Evolutionary conservation across 805 yeast species (phyloP).

Genomic region (Kockiozyma suomiensis): DNA sequence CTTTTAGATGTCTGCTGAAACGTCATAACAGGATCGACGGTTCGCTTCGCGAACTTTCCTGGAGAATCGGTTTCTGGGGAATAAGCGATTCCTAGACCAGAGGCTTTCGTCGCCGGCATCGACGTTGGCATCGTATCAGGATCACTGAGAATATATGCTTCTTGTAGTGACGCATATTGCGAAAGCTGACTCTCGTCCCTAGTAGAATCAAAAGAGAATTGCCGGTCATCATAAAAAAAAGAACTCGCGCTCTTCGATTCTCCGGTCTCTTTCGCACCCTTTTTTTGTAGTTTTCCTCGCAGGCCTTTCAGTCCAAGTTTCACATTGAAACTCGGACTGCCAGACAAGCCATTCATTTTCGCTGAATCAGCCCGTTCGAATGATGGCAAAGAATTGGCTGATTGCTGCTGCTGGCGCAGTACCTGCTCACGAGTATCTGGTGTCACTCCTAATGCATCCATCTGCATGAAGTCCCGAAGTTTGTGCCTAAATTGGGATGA

Average conservation of each 20-base stretch:
- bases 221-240: neutral
- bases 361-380: neutral
- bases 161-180: neutral
- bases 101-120: neutral
- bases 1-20: neutral
- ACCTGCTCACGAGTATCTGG: conserved; percentile 15
- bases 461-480: conserved; percentile 25
- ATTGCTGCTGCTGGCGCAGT: neutral
- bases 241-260: neutral
- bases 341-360: neutral
- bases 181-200: neutral
- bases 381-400: neutral
- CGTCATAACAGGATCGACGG: neutral
- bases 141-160: neutral
- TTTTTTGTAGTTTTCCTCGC: neutral
- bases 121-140: neutral
- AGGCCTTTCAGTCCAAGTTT: conserved; percentile 11
- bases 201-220: neutral
- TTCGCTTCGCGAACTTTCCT: neutral
- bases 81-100: neutral
- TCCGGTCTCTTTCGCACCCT: neutral
- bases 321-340: neutral
- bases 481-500: conserved; percentile 4
- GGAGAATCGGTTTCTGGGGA: neutral
- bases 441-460: conserved; percentile 27